Conservation (phyloP, 805 yeast species). For the Millerago galiae region DNA sequence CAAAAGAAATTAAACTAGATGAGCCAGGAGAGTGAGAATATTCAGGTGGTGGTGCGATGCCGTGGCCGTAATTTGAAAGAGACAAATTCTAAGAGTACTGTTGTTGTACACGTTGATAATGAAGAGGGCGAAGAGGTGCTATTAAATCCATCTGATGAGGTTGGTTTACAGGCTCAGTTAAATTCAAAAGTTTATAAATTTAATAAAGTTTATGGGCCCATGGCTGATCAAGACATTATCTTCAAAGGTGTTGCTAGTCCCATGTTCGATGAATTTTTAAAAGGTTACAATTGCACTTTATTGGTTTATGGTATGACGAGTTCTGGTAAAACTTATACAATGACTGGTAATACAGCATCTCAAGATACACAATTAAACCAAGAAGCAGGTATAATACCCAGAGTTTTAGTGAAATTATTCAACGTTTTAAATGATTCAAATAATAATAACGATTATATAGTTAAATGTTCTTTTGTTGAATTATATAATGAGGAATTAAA, state of each 20-base stretch:
- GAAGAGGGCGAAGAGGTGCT: conserved; percentile 42
- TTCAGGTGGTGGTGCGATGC: conserved; percentile 59
- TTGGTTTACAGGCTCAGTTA: conserved; percentile 33
- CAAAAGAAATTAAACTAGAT: conserved; percentile 1
- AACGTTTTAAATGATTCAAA: conserved; percentile 34
- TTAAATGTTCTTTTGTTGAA: conserved; percentile 77
- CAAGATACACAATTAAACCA: conserved; percentile 30
- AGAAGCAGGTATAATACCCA: conserved; percentile 64
- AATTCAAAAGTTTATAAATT: conserved; percentile 57
- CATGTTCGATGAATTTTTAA: conserved; percentile 57
- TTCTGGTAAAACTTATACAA: conserved; percentile 77
- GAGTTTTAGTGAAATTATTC: conserved; percentile 53
- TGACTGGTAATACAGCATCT: conserved; percentile 58
- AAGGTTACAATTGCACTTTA: conserved; percentile 76
- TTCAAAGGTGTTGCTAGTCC: conserved; percentile 65
- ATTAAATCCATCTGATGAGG: conserved; percentile 35
- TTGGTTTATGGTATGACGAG: conserved; percentile 92
- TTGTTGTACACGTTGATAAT: conserved; percentile 49
- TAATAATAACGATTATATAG: conserved; percentile 46
- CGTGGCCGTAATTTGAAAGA: conserved; percentile 57
- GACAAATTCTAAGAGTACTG: conserved; percentile 49
- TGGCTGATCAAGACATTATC: conserved; percentile 62
- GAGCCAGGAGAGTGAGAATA: conserved; percentile 37
- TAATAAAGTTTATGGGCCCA: conserved; percentile 80
- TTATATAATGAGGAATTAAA: conserved; percentile 80